Evolutionary conservation across 2,329 filamentous ascomycete species (phyloP).

Genomic region (Chaetothyriales sp.): DNA sequence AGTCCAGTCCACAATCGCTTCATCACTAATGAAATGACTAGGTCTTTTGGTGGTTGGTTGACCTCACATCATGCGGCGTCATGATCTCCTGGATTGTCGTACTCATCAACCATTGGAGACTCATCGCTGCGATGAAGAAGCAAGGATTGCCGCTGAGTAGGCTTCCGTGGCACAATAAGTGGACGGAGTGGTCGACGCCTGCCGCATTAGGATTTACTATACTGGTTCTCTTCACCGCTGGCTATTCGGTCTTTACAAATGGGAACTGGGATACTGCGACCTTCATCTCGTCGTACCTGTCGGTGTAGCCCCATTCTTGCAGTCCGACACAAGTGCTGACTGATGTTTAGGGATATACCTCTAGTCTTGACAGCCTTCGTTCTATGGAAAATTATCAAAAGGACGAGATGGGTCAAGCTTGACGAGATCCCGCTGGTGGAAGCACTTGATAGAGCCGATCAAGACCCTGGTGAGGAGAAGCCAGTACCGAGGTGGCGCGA

Average conservation of each 20-base stretch:
- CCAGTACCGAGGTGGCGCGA: conserved; percentile 9
- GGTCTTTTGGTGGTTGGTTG: conserved; percentile 53
- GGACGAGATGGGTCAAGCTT: conserved; percentile 42
- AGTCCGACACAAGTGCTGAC: conserved; percentile 2
- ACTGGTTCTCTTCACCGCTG: conserved; percentile 55
- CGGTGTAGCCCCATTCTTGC: conserved; percentile 18
- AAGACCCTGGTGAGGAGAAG: conserved; percentile 23
- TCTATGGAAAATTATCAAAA: conserved; percentile 54
- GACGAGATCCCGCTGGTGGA: conserved; percentile 39
- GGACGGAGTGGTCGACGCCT: conserved; percentile 51
- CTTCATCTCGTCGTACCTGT: conserved; percentile 53
- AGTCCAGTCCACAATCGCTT: neutral
- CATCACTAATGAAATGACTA: neutral
- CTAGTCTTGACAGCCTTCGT: conserved; percentile 44
- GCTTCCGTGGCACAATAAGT: conserved; percentile 51
- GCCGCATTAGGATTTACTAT: conserved; percentile 45
- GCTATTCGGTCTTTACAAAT: conserved; percentile 49
- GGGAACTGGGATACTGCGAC: conserved; percentile 44
- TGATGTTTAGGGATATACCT: conserved; percentile 40
- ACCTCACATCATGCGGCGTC: conserved; percentile 49
- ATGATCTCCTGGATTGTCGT: conserved; percentile 51
- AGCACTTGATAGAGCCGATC: conserved; percentile 35
- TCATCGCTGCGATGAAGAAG: conserved; percentile 40
- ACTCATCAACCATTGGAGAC: conserved; percentile 45
- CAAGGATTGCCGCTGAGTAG: conserved; percentile 39